Conservation (phyloP, 371 early-diverging fungal genomes). For the Mucor mucedo region DNA sequence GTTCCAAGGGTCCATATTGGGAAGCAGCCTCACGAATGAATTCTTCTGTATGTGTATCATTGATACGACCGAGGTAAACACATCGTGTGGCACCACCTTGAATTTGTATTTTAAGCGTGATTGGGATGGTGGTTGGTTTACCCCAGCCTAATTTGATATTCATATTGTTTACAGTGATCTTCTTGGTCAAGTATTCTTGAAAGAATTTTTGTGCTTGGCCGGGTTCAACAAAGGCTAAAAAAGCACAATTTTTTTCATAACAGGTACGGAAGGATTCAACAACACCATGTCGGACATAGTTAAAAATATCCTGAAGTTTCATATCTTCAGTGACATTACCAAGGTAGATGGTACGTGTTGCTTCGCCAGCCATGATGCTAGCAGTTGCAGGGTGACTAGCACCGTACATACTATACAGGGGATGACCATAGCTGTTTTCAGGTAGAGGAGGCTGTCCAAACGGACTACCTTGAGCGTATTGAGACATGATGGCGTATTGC, state of each 20-base stretch:
- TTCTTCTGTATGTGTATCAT: slow-evolving; percentile 65
- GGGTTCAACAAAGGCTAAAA: slow-evolving; percentile 77
- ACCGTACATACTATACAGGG: slow-evolving; percentile 24
- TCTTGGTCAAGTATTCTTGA: slow-evolving; percentile 46
- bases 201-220: slow-evolving; percentile 62
- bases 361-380: slow-evolving; percentile 27
- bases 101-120: slow-evolving; percentile 53
- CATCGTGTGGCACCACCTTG: slow-evolving; percentile 43
- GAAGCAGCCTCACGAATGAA: slow-evolving; percentile 32
- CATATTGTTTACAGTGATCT: slow-evolving; percentile 41
- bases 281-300: slow-evolving; percentile 71
- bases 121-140: slow-evolving; percentile 58
- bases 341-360: slow-evolving; percentile 74
- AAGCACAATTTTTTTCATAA: slow-evolving; percentile 77
- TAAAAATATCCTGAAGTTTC: slow-evolving; percentile 69
- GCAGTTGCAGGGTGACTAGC: not conserved
- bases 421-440: slow-evolving; percentile 14
- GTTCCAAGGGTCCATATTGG: slow-evolving; percentile 75
- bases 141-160: slow-evolving; percentile 80
- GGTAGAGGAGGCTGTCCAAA: no score
- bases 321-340: slow-evolving; percentile 69
- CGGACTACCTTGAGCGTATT: no score
- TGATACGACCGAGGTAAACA: slow-evolving; percentile 72
- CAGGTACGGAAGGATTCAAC: slow-evolving; percentile 71
- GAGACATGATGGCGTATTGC: not conserved